phyloP scores from a whole-genome alignment of 768 basidiomycete genomes.

The Phaeotremella skinneri region DNA sequence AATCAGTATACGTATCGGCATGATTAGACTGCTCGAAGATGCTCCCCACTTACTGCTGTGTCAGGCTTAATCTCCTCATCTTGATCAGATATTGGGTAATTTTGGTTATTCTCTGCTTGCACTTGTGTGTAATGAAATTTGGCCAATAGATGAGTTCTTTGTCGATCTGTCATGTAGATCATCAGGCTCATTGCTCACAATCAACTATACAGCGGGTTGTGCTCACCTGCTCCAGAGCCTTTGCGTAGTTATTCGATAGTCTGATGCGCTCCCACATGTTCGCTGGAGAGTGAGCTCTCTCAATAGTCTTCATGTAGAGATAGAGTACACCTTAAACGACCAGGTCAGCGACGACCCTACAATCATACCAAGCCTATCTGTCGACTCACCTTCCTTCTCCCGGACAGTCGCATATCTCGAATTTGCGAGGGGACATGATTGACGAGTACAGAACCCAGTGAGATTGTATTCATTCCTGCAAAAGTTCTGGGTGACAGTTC shows the following conservation, averaged over 20 bases:
- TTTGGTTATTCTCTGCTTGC: slow-evolving; percentile 98
- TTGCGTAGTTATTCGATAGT: slow-evolving; percentile 88
- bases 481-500: slow-evolving; percentile 94
- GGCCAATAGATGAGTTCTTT: slow-evolving; percentile 96
- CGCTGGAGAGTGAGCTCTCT: slow-evolving; percentile 91
- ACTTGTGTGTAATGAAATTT: slow-evolving; percentile 94
- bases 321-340: slow-evolving; percentile 68
- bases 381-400: slow-evolving; percentile 77
- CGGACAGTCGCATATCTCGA: slow-evolving; percentile 97
- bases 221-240: slow-evolving; percentile 87
- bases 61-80: slow-evolving; percentile 85
- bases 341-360: slow-evolving; percentile 10
- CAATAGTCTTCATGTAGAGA: slow-evolving; percentile 95
- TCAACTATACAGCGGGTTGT: background rate
- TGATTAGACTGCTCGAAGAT: background rate
- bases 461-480: slow-evolving; percentile 99
- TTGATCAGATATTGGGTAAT: slow-evolving; percentile 99
- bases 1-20: background rate
- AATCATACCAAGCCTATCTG: background rate
- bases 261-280: slow-evolving; percentile 97
- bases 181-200: background rate
- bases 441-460: slow-evolving; percentile 88
- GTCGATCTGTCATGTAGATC: slow-evolving; percentile 67
- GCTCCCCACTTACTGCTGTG: slow-evolving; percentile 67
- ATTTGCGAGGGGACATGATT: slow-evolving; percentile 97